A percentile compares a stretch with the other conserved stretches of the same genome.
phyloP scores from a whole-genome alignment of 306 rosid species.

The Purshia tridentata region DNA sequence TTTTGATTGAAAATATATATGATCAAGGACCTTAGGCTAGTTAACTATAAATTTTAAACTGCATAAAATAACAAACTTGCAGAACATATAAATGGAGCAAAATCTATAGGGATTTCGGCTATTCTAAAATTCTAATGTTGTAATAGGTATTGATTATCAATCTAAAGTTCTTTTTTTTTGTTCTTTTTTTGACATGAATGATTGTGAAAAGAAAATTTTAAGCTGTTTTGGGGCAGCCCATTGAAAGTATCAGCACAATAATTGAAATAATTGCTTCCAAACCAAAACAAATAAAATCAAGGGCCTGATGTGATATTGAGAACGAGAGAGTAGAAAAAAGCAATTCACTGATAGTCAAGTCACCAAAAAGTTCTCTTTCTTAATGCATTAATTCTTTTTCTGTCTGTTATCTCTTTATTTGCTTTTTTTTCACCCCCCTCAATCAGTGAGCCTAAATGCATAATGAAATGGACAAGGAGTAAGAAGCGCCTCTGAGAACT shows the following conservation, averaged over 20 bases:
- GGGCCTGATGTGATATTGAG: conserved; percentile 2
- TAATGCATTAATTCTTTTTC: conserved; percentile 8
- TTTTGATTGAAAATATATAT: no score
- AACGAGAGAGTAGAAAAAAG: not conserved
- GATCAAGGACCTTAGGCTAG: no score
- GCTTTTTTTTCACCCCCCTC: conserved; percentile 3
- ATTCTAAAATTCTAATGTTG: not conserved
- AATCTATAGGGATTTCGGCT: no score
- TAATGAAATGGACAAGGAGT: not conserved
- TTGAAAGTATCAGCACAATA: not conserved
- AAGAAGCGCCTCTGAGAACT: conserved; percentile 16
- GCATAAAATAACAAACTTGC: no score
- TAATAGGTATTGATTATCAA: not conserved
- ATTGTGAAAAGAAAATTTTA: not conserved
- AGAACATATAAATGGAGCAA: no score
- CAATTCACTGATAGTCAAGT: not conserved
- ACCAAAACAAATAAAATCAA: not conserved
- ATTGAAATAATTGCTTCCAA: not conserved
- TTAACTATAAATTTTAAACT: no score
- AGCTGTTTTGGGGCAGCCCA: not conserved
- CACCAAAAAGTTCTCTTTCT: not conserved
- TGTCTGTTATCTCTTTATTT: not conserved
- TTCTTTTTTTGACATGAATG: not conserved
- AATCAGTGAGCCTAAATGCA: conserved; percentile 1
- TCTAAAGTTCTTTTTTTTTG: not conserved